These are phyloP conservation scores for Adansonia grandidieri DNA, from an alignment of 441 rosid species.

Conservation along the genomic window DNA sequence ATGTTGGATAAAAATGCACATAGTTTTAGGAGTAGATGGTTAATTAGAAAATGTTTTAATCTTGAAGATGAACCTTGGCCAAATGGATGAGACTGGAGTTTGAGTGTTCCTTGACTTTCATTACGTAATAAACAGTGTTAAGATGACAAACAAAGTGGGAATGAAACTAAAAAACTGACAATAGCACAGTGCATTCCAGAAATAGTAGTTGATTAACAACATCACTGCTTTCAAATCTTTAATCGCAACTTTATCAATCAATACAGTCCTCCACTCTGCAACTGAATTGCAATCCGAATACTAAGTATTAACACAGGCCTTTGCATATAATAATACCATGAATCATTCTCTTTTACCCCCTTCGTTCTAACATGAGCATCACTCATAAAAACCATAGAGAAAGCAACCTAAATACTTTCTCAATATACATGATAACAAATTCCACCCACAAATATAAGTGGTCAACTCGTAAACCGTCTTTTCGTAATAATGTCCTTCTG, in stretches of 20 bases:
- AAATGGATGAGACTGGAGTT: not conserved
- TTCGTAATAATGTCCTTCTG: not conserved
- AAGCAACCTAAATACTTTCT: not conserved
- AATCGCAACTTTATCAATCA: not conserved
- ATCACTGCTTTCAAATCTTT: not conserved
- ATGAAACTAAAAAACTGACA: not conserved
- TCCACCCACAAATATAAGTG: not conserved
- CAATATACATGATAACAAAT: not conserved
- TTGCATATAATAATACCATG: not conserved
- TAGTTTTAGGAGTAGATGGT: not conserved
- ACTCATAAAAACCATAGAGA: not conserved
- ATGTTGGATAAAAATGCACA: no score
- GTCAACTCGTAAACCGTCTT: not conserved
- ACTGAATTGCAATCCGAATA: not conserved
- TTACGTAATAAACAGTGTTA: not conserved
- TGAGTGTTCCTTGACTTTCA: not conserved
- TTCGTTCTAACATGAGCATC: not conserved
- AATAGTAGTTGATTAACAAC: not conserved
- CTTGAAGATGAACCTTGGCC: not conserved
- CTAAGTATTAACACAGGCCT: not conserved
- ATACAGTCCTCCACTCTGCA: not conserved
- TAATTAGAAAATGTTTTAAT: not conserved
- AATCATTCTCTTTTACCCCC: not conserved
- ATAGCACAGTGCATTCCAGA: not conserved
- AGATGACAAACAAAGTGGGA: not conserved